Evolutionary conservation across 495 filamentous ascomycete species (phyloP).

Genomic region (Gamarada debralockiae): DNA sequence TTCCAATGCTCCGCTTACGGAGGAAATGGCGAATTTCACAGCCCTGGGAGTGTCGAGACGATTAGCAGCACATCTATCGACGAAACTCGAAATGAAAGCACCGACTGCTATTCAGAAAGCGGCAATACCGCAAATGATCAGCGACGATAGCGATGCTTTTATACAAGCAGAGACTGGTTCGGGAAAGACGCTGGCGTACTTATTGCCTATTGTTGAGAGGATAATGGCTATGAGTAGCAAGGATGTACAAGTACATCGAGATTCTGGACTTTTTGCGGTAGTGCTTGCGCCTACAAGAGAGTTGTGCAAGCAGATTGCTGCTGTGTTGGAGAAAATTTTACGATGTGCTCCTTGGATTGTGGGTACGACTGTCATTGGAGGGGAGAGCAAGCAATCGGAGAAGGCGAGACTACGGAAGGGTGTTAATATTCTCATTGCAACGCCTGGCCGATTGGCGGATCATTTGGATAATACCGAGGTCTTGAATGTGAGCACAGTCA

Average conservation of each 20-base stretch:
- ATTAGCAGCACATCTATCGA: slow-evolving; percentile 76
- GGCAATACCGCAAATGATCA: slow-evolving; percentile 72
- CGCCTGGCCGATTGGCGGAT: slow-evolving; percentile 84
- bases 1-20: slow-evolving; percentile 93
- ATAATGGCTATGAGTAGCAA: slow-evolving; percentile 70
- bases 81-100: slow-evolving; percentile 82
- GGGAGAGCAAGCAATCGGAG: slow-evolving; percentile 96
- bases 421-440: slow-evolving; percentile 91
- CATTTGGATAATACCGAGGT: slow-evolving; percentile 89
- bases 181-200: slow-evolving; percentile 92
- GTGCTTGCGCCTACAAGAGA: slow-evolving; percentile 90
- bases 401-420: slow-evolving; percentile 91
- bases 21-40: slow-evolving; percentile 78
- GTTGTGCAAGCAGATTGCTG: slow-evolving; percentile 85
- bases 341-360: slow-evolving; percentile 87
- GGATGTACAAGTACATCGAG: slow-evolving; percentile 58
- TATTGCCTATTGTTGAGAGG: slow-evolving; percentile 84
- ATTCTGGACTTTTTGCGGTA: slow-evolving; percentile 89
- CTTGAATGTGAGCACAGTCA: slow-evolving; percentile 79
- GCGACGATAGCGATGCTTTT: slow-evolving; percentile 85
- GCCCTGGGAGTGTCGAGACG: slow-evolving; percentile 72
- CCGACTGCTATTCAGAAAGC: slow-evolving; percentile 94
- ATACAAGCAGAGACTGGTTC: slow-evolving; percentile 97
- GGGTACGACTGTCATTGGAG: slow-evolving; percentile 86
- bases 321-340: slow-evolving; percentile 76